Percentiles rank a stretch among this genome's conserved stretches.
Evolutionary conservation across 139 green algal species (phyloP).

Genomic region (Picochlorum sp.): DNA sequence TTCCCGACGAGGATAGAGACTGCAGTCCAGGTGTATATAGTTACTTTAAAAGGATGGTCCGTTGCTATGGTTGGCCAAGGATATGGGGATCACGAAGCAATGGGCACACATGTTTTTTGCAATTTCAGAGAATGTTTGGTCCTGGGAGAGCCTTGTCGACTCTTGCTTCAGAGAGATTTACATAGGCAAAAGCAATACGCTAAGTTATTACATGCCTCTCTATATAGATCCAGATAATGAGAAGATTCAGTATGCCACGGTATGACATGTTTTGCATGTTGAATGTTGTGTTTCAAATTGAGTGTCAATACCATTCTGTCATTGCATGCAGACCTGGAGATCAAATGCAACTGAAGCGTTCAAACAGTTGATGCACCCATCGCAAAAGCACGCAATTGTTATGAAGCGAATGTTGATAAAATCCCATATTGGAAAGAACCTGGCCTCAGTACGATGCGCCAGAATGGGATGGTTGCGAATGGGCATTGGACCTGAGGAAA

Average conservation of each 20-base stretch:
- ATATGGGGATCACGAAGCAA: neutral
- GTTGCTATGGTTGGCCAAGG: conserved; percentile 1
- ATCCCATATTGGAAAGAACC: neutral
- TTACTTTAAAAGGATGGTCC: neutral
- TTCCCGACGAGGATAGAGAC: neutral
- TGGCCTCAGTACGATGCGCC: conserved; percentile 17
- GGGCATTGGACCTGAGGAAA: conserved; percentile 27
- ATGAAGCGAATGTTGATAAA: neutral
- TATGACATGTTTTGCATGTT: neutral
- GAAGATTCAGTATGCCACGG: neutral
- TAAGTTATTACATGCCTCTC: conserved; percentile 25
- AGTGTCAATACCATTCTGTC: neutral
- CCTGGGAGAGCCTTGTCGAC: conserved; percentile 1
- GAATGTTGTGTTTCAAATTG: no score
- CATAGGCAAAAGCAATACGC: conserved; percentile 25
- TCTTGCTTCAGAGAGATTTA: conserved; percentile 22
- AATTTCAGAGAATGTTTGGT: conserved; percentile 4
- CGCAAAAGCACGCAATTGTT: neutral
- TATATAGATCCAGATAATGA: neutral
- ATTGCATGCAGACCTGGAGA: neutral
- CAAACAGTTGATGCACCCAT: neutral
- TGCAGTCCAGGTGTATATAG: neutral
- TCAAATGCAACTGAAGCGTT: neutral
- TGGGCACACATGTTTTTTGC: conserved; percentile 11
- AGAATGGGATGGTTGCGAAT: conserved; percentile 15